Base-by-base conservation (phyloP, 495 filamentous ascomycete genomes). In the Collariella sp. region DNA sequence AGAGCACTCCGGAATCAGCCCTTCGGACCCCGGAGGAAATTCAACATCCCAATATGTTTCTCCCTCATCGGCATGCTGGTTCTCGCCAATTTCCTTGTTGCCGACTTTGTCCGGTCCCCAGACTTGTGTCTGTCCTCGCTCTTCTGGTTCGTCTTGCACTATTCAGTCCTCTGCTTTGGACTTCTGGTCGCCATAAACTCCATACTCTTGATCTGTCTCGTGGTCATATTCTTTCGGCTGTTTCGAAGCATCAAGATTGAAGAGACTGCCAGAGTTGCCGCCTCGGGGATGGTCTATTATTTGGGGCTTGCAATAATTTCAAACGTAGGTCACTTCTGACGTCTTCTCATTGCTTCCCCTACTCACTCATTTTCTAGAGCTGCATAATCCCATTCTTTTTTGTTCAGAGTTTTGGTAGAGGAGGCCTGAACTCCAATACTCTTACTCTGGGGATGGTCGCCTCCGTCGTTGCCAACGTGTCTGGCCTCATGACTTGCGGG, bases 121-220 rank as follows among this genome's bases (percentile, higher is more conserved):
- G 63, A 69, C 39, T 62, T 73, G 36, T 77, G 74, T 57, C 65
- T 74, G 42, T 67, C 68, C 43, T 75, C 74, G 16, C 69, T 77
- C 13, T 77, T 77, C 56, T 77, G 71, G 72, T 76, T 76, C 46
- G 68, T 76, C 26, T 63, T 68, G n/a, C 69, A 69, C 52, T 77
- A 72, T 55, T 63, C 70, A 9, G 52, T 62, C 41, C 66, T 66
- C 4, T 73, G 70, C 43, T 75, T 75, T 40, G 65, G 55, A 5
- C 44, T 75, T 3, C 52, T 76, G 10, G 57, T 68, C 19, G 59
- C 55, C 15, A 72, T 76, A 9, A 46, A 57, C 16, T 46, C 58
- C 26, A 53, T 67, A 24, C 52, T 77, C 26, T 31, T 67, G 1
- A 46, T 61, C 11, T 71, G 69, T 40, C 54, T 48, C 23, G 49